Percentiles rank a stretch among this genome's conserved stretches.
phyloP scores from a whole-genome alignment of 164 flowering plant genomes.

The Nymphaea thermarum region DNA sequence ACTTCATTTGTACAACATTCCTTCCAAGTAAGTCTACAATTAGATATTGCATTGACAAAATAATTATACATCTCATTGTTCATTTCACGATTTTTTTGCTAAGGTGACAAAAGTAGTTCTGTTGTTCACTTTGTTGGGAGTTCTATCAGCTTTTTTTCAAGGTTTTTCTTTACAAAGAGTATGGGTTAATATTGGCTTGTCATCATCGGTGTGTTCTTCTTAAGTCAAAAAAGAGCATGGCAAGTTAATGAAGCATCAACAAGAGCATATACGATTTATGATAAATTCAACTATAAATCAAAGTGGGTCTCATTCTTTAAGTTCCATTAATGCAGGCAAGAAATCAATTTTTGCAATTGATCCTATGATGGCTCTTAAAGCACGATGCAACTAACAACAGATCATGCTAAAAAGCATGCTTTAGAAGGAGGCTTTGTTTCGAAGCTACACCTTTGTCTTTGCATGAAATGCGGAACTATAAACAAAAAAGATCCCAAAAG shows the following conservation, averaged over 20 bases:
- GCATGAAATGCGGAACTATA: too few species aligned
- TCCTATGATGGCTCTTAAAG: too few species aligned
- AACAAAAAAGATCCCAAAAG: too few species aligned
- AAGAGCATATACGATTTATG: conserved; percentile 55
- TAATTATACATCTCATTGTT: conserved; percentile 3
- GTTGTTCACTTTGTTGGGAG: conserved; percentile 40
- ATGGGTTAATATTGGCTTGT: conserved; percentile 12
- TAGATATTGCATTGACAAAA: too few species aligned
- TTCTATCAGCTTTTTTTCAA: conserved; percentile 45
- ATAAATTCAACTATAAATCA: conserved; percentile 22
- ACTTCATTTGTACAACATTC: too few species aligned
- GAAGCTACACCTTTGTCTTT: too few species aligned
- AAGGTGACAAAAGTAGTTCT: conserved; percentile 27
- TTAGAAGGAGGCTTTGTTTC: too few species aligned
- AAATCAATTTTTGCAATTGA: conserved; percentile 19
- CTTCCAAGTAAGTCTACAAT: too few species aligned
- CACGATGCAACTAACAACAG: too few species aligned
- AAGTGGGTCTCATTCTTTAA: conserved; percentile 25
- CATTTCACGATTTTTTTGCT: conserved; percentile 33
- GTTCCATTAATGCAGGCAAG: conserved; percentile 3
- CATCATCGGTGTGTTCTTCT: conserved; percentile 13
- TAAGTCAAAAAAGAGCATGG: conserved; percentile 29
- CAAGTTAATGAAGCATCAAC: conserved; percentile 46
- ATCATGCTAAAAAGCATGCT: too few species aligned
- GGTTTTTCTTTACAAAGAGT: conserved; percentile 38